Base-by-base conservation (phyloP, 768 basidiomycete species). In the Symmetrospora coprosmae region DNA sequence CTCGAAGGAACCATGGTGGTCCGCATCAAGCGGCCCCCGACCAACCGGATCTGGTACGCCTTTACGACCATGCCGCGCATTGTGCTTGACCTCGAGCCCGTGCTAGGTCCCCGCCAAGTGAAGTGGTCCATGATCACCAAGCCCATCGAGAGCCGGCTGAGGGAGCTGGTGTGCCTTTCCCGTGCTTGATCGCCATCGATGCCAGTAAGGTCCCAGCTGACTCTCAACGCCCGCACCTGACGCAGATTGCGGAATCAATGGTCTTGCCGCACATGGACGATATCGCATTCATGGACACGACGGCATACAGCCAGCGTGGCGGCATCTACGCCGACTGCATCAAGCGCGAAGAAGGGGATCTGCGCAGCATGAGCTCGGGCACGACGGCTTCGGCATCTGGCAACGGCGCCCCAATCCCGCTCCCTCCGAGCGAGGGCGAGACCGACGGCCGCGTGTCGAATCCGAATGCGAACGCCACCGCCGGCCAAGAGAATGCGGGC, bases 191-290 rank as follows among this genome's bases (percentile, higher is more conserved):
- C 16, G n/a, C 4, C 35, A 28, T 34, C 23, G 5, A 34, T n/a
- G n/a, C n/a, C n/a, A n/a, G n/a, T n/a, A n/a, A n/a, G n/a, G n/a
- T n/a, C n/a, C n/a, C n/a, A n/a, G 17, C 7, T 33, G 11, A 0
- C 16, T 11, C 4, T 16, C 14, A 19, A 50, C 33, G 21, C 9
- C 8, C 13, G 17, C n/a, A 4, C 19, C 23, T 35, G 6, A 5
- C 4, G 14, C 67, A 97, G 91, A 86, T 97, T 60, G 79, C 81
- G 66, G 92, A 99, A 66, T 90, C 90, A 0, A 80, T 97, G 19
- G 94, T 99, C 19, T 74, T 91, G 71, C 94, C 94, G 4, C 87
- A 94, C 73, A 94, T 96, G 89, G 94, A 99, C 71, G 94, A 99
- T 68, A 85, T 97, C 61, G 78, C 90, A 13, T 96, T 90, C 78